Conservation (phyloP, 2,329 filamentous ascomycete species). For the Fusarium poae region DNA sequence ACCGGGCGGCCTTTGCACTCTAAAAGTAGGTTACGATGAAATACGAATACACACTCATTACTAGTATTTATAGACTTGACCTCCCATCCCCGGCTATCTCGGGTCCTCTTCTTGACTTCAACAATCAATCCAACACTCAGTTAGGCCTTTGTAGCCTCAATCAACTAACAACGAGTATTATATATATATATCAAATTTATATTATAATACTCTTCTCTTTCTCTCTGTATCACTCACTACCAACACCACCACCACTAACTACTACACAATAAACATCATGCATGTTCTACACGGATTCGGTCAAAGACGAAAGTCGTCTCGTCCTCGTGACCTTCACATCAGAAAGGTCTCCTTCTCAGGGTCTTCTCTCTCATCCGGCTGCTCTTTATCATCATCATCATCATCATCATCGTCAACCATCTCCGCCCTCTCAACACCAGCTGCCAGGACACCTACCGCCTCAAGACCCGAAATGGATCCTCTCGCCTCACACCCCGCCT, state of each 20-base stretch:
- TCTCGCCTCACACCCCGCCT: slow-evolving; percentile 53
- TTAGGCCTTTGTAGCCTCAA: slow-evolving; percentile 28
- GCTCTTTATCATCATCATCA: slow-evolving; percentile 54
- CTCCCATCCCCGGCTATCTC: slow-evolving; percentile 36
- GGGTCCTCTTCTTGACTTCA: slow-evolving; percentile 6
- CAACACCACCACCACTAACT: slow-evolving; percentile 1
- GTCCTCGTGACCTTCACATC: slow-evolving; percentile 56
- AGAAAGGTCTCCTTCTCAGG: slow-evolving; percentile 59
- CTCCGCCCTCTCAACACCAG: slow-evolving; percentile 35
- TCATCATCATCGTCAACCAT: slow-evolving; percentile 53
- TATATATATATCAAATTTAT: slow-evolving; percentile 37
- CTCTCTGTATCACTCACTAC: slow-evolving; percentile 1
- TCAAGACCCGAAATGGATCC: slow-evolving; percentile 51
- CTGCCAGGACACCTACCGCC: slow-evolving; percentile 45
- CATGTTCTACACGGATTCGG: slow-evolving; percentile 56
- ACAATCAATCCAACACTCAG: slow-evolving; percentile 20
- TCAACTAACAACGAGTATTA: slow-evolving; percentile 28
- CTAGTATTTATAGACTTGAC: slow-evolving; percentile 43
- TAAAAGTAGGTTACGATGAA: slow-evolving; percentile 1
- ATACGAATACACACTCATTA: slow-evolving; percentile 30
- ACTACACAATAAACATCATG: slow-evolving; percentile 48
- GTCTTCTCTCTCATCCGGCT: slow-evolving; percentile 55
- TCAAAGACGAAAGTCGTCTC: slow-evolving; percentile 54
- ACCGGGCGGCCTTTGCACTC: slow-evolving; percentile 3
- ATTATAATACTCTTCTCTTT: slow-evolving; percentile 17